phyloP scores from a whole-genome alignment of 2,329 filamentous ascomycete genomes.

The Peltaster fructicola region DNA sequence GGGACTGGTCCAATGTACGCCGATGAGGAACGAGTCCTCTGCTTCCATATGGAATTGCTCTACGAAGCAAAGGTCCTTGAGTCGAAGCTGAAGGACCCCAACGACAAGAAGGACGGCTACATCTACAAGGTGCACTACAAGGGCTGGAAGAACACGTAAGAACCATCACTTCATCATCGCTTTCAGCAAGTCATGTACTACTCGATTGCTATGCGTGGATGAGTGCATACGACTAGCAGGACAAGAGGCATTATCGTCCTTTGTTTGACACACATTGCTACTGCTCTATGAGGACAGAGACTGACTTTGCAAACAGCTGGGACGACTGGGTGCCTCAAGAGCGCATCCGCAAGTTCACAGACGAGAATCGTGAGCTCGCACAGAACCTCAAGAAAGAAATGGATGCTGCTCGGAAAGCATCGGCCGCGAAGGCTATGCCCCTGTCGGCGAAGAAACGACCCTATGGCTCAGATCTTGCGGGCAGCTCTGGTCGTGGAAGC shows the following conservation, averaged over 20 bases:
- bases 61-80: constrained; percentile 96
- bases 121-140: constrained; percentile 96
- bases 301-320: constrained; percentile 41
- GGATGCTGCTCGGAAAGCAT: constrained; percentile 37
- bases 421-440: constrained; percentile 22
- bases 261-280: constrained; percentile 1
- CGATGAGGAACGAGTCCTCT: constrained; percentile 82
- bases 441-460: constrained; percentile 30
- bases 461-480: constrained; percentile 35
- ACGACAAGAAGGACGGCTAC: constrained; percentile 55
- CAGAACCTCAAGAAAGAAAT: constrained; percentile 52
- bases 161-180: too few species aligned
- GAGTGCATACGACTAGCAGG: not conserved
- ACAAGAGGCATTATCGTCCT: not conserved
- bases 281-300: not conserved
- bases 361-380: constrained; percentile 86
- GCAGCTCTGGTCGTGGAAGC: constrained; percentile 45
- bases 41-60: constrained; percentile 91
- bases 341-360: constrained; percentile 80
- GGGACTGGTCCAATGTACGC: constrained; percentile 33
- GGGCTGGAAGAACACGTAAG: constrained; percentile 93
- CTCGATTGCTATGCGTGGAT: not conserved
- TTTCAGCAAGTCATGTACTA: constrained; percentile 1
- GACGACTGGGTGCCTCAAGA: constrained; percentile 96
- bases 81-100: constrained; percentile 41